Conservation (phyloP, 78 protist species). For the Bodo saltans region DNA sequence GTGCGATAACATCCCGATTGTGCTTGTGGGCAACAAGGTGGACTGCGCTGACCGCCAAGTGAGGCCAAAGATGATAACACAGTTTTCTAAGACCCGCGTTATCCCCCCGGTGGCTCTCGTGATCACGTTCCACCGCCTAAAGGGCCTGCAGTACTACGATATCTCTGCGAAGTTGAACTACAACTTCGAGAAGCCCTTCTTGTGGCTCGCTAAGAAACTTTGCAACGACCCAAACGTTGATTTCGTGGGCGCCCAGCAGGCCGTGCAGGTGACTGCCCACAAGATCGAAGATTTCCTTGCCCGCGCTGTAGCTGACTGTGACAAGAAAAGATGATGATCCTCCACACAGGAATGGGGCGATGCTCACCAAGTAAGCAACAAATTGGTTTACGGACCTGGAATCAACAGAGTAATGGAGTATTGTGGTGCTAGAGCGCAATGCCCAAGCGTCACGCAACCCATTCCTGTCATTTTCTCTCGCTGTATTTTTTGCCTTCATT, state of each 20-base stretch:
- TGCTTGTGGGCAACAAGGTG: constrained; percentile 97
- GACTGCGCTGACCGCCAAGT: constrained; percentile 93
- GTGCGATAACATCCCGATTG: constrained; percentile 95
- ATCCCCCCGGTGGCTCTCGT: too few relatives aligned
- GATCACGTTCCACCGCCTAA: constrained; percentile 96
- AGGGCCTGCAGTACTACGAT: constrained; percentile 95
- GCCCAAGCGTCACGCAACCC: too few relatives aligned
- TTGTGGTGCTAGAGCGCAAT: too few relatives aligned
- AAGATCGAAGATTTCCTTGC: neutral
- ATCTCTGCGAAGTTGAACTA: constrained; percentile 97
- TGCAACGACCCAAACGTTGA: constrained; percentile 64
- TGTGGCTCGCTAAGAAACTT: constrained; percentile 90
- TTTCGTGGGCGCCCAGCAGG: constrained; percentile 65
- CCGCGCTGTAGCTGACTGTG: neutral
- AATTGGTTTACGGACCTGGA: too few relatives aligned
- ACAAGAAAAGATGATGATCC: neutral
- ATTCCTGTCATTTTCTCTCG: too few relatives aligned
- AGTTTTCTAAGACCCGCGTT: too few relatives aligned
- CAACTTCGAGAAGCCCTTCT: constrained; percentile 99
- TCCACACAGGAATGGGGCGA: too few relatives aligned
- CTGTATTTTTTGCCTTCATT: too few relatives aligned
- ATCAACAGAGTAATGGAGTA: too few relatives aligned
- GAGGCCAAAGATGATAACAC: constrained; percentile 89
- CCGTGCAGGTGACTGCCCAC: too few relatives aligned
- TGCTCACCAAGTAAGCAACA: too few relatives aligned